Evolutionary conservation across 306 rosid species (phyloP).

Genomic region (Cajanus cajan): DNA sequence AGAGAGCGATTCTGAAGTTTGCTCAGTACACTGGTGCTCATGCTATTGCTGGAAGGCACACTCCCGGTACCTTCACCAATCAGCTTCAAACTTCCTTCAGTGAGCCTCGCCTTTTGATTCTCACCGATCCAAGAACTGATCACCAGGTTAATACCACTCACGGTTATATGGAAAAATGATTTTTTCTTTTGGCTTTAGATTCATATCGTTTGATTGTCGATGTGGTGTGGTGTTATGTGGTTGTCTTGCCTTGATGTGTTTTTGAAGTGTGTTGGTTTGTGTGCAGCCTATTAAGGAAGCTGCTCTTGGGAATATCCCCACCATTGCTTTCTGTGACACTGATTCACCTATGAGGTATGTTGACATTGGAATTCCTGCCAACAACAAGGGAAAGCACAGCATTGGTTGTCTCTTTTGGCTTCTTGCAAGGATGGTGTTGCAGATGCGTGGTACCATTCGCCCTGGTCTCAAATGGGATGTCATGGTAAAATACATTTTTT

Average conservation of each 20-base stretch:
- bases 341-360: slow-evolving; percentile 87
- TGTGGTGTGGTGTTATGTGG: neutral
- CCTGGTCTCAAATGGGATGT: slow-evolving; percentile 85
- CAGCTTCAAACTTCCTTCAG: slow-evolving; percentile 85
- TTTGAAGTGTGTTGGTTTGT: neutral
- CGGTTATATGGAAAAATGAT: neutral
- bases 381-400: slow-evolving; percentile 90
- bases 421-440: slow-evolving; percentile 87
- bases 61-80: slow-evolving; percentile 88
- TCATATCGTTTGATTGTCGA: neutral
- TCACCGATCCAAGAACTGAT: slow-evolving; percentile 93
- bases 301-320: slow-evolving; percentile 87
- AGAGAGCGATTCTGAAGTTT: slow-evolving; percentile 79
- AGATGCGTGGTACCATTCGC: slow-evolving; percentile 78
- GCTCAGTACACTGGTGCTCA: slow-evolving; percentile 82
- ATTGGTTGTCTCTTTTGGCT: slow-evolving; percentile 95
- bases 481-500: slow-evolving; percentile 53
- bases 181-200: neutral
- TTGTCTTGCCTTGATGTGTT: neutral
- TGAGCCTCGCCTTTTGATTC: slow-evolving; percentile 88
- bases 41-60: slow-evolving; percentile 87
- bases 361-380: slow-evolving; percentile 95
- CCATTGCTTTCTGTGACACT: slow-evolving; percentile 91
- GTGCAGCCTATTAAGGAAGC: slow-evolving; percentile 92
- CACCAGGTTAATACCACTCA: slow-evolving; percentile 57